Evolutionary conservation across 225 moss, liverwort and hornwort genomes (phyloP).

Genomic region (Straminergon stramineum): DNA sequence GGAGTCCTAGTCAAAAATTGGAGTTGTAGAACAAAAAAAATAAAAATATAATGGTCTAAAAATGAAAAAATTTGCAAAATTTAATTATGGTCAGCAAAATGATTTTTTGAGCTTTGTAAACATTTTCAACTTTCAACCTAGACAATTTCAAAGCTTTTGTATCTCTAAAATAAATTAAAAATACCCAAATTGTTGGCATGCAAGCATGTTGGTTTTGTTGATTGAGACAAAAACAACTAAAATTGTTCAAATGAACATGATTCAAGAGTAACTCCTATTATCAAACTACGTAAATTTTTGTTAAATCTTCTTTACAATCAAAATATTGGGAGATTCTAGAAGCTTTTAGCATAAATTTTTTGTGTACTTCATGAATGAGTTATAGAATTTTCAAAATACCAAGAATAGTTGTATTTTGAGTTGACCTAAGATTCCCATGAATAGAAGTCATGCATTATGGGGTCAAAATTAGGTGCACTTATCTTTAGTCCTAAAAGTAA

Average conservation of each 20-base stretch:
- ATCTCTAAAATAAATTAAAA: too few species aligned
- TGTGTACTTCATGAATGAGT: background rate
- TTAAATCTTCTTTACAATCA: background rate
- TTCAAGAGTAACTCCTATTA: background rate
- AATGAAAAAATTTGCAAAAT: background rate
- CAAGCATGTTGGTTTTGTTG: background rate
- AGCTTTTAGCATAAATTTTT: background rate
- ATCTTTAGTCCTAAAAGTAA: background rate
- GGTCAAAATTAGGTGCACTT: fast-evolving
- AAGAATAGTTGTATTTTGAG: too few species aligned
- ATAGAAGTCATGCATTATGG: background rate
- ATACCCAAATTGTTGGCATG: background rate
- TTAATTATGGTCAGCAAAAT: background rate
- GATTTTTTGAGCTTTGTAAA: background rate
- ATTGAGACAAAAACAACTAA: background rate
- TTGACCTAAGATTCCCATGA: background rate
- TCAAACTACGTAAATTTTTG: background rate
- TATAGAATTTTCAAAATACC: too few species aligned
- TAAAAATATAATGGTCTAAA: too few species aligned
- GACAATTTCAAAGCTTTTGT: fast-evolving
- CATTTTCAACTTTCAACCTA: background rate
- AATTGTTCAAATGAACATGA: background rate
- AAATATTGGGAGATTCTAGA: background rate
- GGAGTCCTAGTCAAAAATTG: background rate
- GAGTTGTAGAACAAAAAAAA: background rate